These are phyloP conservation scores for Leptographium wingfieldii DNA, from an alignment of 2,329 filamentous ascomycete species.

Conservation along the genomic window DNA sequence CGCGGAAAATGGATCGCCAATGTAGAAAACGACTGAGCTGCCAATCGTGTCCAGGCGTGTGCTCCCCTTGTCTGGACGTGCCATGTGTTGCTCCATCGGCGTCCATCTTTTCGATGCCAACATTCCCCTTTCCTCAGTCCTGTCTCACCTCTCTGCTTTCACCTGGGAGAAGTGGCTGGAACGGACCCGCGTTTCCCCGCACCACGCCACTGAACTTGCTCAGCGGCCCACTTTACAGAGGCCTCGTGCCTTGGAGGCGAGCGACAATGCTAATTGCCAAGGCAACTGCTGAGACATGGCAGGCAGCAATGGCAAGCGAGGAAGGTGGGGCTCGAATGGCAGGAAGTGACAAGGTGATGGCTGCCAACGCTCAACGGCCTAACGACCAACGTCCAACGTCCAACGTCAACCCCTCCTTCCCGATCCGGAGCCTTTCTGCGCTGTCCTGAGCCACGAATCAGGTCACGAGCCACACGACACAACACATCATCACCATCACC, in stretches of 20 bases:
- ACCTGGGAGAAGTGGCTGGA: no score
- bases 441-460: neutral
- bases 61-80: no score
- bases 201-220: neutral
- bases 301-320: neutral
- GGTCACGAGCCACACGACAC: neutral
- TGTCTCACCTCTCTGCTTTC: no score
- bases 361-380: no score
- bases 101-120: no score
- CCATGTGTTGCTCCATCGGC: no score
- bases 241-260: neutral
- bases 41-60: neutral
- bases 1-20: neutral
- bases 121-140: no score
- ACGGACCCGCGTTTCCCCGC: no score
- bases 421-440: neutral
- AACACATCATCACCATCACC: neutral
- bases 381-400: no score
- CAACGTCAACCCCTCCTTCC: neutral
- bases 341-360: neutral
- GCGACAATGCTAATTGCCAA: slow-evolving; percentile 3
- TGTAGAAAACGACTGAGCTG: neutral
- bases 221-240: neutral
- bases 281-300: neutral
- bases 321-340: no score